These are phyloP conservation scores for Yamadazyma taylorii DNA, from an alignment of 1,139 yeast species.

Conservation along the genomic window DNA sequence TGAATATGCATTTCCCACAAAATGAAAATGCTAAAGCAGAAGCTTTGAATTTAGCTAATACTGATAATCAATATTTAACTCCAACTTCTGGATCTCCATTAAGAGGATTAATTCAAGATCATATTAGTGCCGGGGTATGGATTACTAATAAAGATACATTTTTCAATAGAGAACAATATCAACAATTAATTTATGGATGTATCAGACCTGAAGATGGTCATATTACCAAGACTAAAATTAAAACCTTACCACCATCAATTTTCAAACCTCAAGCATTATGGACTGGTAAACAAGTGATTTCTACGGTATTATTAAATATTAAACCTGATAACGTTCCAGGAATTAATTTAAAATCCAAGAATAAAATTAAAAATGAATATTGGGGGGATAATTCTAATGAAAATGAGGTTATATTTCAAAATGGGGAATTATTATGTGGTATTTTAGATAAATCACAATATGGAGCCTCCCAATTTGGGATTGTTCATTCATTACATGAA, in stretches of 20 bases:
- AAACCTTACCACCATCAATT: slow-evolving; percentile 88
- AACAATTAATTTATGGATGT: slow-evolving; percentile 91
- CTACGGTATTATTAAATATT: slow-evolving; percentile 84
- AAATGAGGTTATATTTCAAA: slow-evolving; percentile 78
- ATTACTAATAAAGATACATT: slow-evolving; percentile 88
- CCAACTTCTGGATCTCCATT: slow-evolving; percentile 98
- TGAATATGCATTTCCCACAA: slow-evolving; percentile 99
- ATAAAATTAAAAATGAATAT: slow-evolving; percentile 90
- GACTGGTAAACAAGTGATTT: slow-evolving; percentile 98
- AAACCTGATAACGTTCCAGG: slow-evolving; percentile 90
- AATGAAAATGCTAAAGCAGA: slow-evolving; percentile 97
- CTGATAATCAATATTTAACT: slow-evolving; percentile 95
- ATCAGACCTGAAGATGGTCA: slow-evolving; percentile 99
- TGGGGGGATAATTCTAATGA: slow-evolving; percentile 88
- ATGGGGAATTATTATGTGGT: slow-evolving; percentile 90
- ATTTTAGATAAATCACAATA: slow-evolving; percentile 96
- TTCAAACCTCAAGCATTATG: slow-evolving; percentile 85
- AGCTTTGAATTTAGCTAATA: slow-evolving; percentile 91
- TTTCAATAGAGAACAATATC: slow-evolving; percentile 88
- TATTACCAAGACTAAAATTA: slow-evolving; percentile 66
- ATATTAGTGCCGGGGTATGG: slow-evolving; percentile 99
- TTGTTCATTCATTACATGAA: slow-evolving; percentile 95
- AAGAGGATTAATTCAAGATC: slow-evolving; percentile 98
- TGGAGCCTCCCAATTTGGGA: slow-evolving; percentile 97
- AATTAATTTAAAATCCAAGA: slow-evolving; percentile 74